phyloP scores from a whole-genome alignment of 73 alveolate species.

The Effrenium voratum region DNA sequence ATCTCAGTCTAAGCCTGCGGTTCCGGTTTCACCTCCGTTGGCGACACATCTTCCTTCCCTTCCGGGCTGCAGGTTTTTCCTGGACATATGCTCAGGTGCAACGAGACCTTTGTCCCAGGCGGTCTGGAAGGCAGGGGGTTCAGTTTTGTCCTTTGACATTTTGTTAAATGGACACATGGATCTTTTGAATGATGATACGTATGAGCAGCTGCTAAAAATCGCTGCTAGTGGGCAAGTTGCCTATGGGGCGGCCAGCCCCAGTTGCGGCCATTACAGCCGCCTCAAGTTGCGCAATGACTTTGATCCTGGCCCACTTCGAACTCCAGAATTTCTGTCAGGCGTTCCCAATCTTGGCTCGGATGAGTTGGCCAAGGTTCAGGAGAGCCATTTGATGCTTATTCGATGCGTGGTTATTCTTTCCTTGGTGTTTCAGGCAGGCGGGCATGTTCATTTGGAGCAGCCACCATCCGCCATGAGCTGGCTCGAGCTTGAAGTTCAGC shows the following conservation, averaged over 20 bases:
- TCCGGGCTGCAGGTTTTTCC: too few species aligned
- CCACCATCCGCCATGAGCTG: conserved; percentile 16
- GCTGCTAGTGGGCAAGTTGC: neutral
- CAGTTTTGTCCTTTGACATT: neutral
- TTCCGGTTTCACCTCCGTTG: too few species aligned
- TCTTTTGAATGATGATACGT: neutral
- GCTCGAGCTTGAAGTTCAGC: neutral
- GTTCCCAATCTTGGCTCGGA: neutral
- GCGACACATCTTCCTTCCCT: too few species aligned
- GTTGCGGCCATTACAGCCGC: neutral
- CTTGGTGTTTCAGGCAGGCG: neutral
- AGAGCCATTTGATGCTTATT: neutral
- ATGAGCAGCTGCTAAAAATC: neutral
- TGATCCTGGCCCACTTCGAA: neutral
- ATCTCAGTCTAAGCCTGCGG: too few species aligned
- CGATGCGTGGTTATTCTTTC: neutral
- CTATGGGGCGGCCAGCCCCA: conserved; percentile 1
- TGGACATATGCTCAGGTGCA: too few species aligned
- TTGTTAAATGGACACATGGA: neutral
- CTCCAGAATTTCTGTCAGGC: neutral
- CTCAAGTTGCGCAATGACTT: neutral
- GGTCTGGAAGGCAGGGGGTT: too few species aligned
- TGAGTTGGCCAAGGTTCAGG: neutral
- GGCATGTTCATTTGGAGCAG: conserved; percentile 41
- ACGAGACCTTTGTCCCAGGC: too few species aligned